These are phyloP conservation scores for Paramecium sexaurelia DNA, from an alignment of 73 alveolate genomes.

Conservation along the genomic window DNA sequence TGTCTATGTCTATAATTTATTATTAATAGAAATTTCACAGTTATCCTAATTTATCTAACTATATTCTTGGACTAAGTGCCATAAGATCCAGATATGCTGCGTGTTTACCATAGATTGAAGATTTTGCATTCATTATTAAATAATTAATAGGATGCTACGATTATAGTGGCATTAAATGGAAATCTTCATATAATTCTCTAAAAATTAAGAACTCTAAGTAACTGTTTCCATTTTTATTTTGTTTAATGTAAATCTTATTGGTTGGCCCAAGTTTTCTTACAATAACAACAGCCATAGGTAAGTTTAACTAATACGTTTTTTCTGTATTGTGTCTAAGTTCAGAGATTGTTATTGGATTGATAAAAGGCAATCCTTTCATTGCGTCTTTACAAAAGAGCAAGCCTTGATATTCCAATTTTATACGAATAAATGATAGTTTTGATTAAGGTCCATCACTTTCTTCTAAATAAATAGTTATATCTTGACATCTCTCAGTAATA, in stretches of 20 bases:
- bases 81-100: neutral
- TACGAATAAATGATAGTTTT: neutral
- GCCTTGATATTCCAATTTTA: neutral
- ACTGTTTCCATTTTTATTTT: neutral
- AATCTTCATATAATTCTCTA: neutral
- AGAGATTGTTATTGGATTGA: neutral
- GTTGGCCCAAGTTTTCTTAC: slow-evolving; percentile 1
- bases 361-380: neutral
- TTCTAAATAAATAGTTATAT: neutral
- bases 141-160: slow-evolving; percentile 8
- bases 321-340: slow-evolving; percentile 3
- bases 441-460: neutral
- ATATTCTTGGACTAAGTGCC: slow-evolving; percentile 21
- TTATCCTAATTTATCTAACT: neutral
- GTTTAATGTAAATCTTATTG: neutral
- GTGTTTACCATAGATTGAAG: neutral
- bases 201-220: neutral
- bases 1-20: too few species aligned
- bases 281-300: slow-evolving; percentile 8
- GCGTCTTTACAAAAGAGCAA: neutral
- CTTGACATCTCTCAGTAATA: neutral
- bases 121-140: neutral
- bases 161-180: slow-evolving; percentile 14
- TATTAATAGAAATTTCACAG: neutral
- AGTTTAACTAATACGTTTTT: neutral